phyloP scores from a whole-genome alignment of 495 filamentous ascomycete species.

The Podospora bellae-mahoneyi region DNA sequence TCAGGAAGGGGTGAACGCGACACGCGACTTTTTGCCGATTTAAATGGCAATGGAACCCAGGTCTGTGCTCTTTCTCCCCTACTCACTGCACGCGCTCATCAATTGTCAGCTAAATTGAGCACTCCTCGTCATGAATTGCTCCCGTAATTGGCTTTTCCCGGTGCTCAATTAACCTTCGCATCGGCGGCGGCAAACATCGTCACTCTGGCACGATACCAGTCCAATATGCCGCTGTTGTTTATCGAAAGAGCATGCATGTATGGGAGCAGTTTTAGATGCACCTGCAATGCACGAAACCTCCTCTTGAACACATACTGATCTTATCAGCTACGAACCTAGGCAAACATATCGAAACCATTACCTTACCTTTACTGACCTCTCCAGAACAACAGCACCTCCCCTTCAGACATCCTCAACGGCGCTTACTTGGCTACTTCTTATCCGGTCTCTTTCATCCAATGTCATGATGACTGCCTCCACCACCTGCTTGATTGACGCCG shows the following conservation, averaged over 20 bases:
- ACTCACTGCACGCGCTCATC: too few relatives aligned
- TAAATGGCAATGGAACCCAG: not conserved
- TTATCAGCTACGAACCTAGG: too few relatives aligned
- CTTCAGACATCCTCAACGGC: too few relatives aligned
- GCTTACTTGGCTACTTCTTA: too few relatives aligned
- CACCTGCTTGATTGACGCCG: not conserved
- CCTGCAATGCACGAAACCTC: not conserved
- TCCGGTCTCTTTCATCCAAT: too few relatives aligned
- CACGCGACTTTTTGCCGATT: not conserved
- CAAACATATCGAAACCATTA: not conserved
- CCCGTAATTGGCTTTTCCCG: not conserved
- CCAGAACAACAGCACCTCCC: too few relatives aligned
- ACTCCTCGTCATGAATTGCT: not conserved
- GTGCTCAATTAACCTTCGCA: not conserved
- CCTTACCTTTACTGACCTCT: not conserved
- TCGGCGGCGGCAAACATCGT: not conserved
- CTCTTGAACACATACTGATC: not conserved
- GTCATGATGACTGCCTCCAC: not conserved
- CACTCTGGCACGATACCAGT: not conserved
- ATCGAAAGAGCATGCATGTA: not conserved
- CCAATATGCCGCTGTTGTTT: not conserved
- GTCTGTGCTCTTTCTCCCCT: not conserved
- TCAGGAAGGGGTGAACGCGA: not conserved
- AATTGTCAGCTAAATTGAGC: not conserved
- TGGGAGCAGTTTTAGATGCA: not conserved